Conservation (phyloP, 2,329 filamentous ascomycete genomes). For the Arthrobotrys conoides region DNA sequence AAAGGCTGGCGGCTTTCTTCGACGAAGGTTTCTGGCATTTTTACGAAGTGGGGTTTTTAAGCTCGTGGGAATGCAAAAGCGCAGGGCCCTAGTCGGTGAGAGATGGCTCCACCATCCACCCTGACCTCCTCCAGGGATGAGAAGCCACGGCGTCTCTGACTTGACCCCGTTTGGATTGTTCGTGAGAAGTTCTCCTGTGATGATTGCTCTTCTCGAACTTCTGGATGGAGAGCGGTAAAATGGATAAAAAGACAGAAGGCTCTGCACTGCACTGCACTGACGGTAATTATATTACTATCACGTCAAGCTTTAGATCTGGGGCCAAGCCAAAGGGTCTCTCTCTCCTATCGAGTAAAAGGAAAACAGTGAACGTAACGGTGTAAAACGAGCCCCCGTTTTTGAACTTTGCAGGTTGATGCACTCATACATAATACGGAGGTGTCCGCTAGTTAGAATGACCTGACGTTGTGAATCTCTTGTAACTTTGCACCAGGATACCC, state of each 20-base stretch:
- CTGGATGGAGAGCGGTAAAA: constrained; percentile 42
- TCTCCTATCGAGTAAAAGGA: constrained; percentile 19
- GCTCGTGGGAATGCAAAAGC: constrained; percentile 45
- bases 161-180: constrained; percentile 36
- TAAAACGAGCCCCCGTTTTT: constrained; percentile 51
- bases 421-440: constrained; percentile 45
- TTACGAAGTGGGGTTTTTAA: constrained; percentile 33
- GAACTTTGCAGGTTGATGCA: constrained; percentile 8
- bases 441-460: constrained; percentile 38
- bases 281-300: constrained; percentile 4
- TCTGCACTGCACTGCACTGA: constrained; percentile 22
- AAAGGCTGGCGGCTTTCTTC: constrained; percentile 39
- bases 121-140: constrained; percentile 55
- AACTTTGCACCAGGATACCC: constrained; percentile 46
- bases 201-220: constrained; percentile 38
- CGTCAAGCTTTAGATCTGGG: constrained; percentile 16
- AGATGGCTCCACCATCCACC: constrained; percentile 43
- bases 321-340: constrained; percentile 4
- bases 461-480: constrained; percentile 29
- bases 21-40: constrained; percentile 28
- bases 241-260: constrained; percentile 35
- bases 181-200: constrained; percentile 32
- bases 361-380: constrained; percentile 17
- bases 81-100: constrained; percentile 38
- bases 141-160: constrained; percentile 56